Base-by-base conservation (phyloP, 2,329 filamentous ascomycete genomes). In the Fusarium continuum region DNA sequence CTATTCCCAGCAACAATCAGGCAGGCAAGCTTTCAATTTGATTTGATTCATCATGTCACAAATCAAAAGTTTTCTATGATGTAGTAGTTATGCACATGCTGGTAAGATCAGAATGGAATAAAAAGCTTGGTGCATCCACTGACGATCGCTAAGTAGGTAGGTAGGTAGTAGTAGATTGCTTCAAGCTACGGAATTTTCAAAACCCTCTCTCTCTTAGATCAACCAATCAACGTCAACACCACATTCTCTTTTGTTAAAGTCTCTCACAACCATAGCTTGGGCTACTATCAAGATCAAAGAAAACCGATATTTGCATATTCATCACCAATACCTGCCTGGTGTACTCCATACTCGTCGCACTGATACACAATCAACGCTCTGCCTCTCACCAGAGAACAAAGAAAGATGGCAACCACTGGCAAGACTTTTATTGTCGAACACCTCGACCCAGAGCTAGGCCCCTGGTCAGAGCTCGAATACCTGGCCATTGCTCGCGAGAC, bases 351-450 rank as follows among this genome's bases (percentile, higher is more conserved):
- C 35, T 38, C 47, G 10, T 35, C 22, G 55, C 47, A 43, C 41
- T 47, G 47, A 46, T 43, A 31, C 40, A 41, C 31, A 43, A 41
- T 38, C 25, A 46, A 45, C 19, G 13, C 47, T n/a, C n/a, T 50
- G 41, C 46, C 41, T 57, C 58, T 52, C 53, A 38, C 16, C 26
- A 16, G 36, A 61, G 32, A 43, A 67, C 55, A 65, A 65, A 67
- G 60, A 50, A 48, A 45, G 46, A 83, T 82, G 79, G 70, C 77
- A 17, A 61, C 74, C 35, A 66, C 63, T 16, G 75, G 76, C 65
- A 91, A 93, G 78, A 93, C 88, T 36, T 97, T 95, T 79, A 91
- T 98, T 72, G 93, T 98, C 70, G 94, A 98, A 82, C 94, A 99
- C 78, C 88, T 99, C 65, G 95, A 99, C 79, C 89, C 91, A 34